Conservation (phyloP, 139 green algal species). For the Nannochloris sp. region DNA sequence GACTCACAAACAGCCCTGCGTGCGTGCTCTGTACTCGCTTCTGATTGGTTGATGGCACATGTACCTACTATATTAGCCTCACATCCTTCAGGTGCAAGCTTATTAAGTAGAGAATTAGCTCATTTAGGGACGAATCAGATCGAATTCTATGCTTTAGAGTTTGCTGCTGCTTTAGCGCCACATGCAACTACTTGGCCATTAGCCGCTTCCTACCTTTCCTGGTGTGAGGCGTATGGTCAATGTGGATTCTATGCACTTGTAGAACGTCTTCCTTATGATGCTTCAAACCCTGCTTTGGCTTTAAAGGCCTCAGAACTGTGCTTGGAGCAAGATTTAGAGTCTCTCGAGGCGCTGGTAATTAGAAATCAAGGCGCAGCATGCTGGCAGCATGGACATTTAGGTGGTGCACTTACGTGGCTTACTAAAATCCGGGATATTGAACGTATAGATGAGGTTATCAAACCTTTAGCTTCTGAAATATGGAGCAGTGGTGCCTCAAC, state of each 20-base stretch:
- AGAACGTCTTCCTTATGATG: constrained; percentile 36
- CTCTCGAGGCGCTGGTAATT: constrained; percentile 19
- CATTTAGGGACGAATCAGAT: constrained; percentile 16
- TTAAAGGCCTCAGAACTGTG: constrained; percentile 29
- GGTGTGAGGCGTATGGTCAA: constrained; percentile 52
- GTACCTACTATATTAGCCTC: constrained; percentile 35
- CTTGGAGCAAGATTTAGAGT: constrained; percentile 25
- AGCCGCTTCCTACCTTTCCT: constrained; percentile 54
- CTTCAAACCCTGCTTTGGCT: constrained; percentile 10
- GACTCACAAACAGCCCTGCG: constrained; percentile 29
- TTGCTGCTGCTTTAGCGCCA: constrained; percentile 28
- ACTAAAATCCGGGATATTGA: not conserved
- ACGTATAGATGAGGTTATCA: not conserved
- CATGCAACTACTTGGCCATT: constrained; percentile 37
- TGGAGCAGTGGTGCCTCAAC: not conserved
- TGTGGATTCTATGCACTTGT: constrained; percentile 46
- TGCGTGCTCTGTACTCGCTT: constrained; percentile 14
- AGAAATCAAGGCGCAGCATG: constrained; percentile 20
- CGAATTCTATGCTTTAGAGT: constrained; percentile 45
- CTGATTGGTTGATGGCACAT: constrained; percentile 64
- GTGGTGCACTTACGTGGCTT: not conserved
- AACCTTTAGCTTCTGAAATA: not conserved
- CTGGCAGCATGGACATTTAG: constrained; percentile 17
- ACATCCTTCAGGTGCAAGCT: constrained; percentile 17
- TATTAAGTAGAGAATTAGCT: constrained; percentile 10